A percentile compares a stretch with the other conserved stretches of the same genome.
phyloP scores from a whole-genome alignment of 495 filamentous ascomycete species.

The Penicillium waksmanii region DNA sequence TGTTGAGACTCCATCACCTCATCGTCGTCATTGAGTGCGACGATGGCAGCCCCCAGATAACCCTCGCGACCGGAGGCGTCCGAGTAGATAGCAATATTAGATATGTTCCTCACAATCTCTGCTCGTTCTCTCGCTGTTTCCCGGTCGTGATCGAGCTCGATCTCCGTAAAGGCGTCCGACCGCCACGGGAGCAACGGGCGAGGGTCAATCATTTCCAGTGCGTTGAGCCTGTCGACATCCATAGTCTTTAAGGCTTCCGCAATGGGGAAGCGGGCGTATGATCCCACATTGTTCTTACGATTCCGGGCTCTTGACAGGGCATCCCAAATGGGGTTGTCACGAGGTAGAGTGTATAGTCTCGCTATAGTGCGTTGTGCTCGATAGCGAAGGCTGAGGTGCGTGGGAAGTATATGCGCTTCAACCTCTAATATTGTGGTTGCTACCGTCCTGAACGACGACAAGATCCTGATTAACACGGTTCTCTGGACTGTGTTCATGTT shows the following conservation, averaged over 20 bases:
- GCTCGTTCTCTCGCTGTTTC: neutral
- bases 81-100: neutral
- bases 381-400: neutral
- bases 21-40: neutral
- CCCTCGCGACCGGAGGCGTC: neutral
- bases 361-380: neutral
- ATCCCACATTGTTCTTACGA: neutral
- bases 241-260: neutral
- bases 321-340: neutral
- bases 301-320: neutral
- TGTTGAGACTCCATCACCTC: too few relatives aligned
- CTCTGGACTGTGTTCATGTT: neutral
- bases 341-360: neutral
- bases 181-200: neutral
- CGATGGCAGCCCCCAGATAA: neutral
- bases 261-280: neutral
- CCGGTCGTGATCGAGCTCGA: neutral
- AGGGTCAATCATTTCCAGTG: neutral
- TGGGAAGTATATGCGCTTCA: neutral
- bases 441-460: neutral
- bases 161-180: neutral
- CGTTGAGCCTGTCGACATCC: neutral
- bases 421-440: neutral
- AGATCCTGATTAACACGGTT: neutral
- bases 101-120: neutral